Conservation (phyloP, 352 stramenopile species). For the Pythium phragmitis region DNA sequence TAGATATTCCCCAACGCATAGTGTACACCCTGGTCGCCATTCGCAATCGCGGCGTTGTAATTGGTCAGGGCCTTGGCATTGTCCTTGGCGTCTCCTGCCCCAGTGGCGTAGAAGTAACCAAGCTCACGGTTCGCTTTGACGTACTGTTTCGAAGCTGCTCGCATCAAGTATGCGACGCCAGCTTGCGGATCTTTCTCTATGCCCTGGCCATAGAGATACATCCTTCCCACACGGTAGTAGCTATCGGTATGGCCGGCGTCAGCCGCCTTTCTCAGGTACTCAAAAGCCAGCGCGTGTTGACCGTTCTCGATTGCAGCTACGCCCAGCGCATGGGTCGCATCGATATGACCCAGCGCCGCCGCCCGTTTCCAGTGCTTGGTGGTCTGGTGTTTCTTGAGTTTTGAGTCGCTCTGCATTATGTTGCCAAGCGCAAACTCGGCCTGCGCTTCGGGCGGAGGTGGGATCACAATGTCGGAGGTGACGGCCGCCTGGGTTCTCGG, state of each 20-base stretch:
- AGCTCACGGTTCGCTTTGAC: neutral
- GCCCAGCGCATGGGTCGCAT: conserved; percentile 4
- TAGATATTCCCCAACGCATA: neutral
- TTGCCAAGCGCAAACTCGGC: neutral
- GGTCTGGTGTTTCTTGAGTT: neutral
- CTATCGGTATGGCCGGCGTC: neutral
- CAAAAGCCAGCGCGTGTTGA: neutral
- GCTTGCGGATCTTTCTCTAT: neutral
- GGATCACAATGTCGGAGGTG: neutral
- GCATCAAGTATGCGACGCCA: neutral
- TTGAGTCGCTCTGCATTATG: neutral
- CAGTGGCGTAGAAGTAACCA: neutral
- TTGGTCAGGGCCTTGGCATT: neutral
- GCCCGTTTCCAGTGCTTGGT: conserved; percentile 3
- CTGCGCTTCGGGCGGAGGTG: conserved; percentile 1
- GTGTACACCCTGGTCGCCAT: neutral
- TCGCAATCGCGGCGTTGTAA: neutral
- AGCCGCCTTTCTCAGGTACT: neutral
- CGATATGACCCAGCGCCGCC: conserved; percentile 1
- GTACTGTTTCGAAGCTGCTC: conserved; percentile 1
- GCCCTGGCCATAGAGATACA: neutral
- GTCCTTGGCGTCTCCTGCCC: neutral
- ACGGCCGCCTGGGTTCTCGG: neutral
- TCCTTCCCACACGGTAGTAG: neutral
- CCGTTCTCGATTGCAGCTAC: neutral